Evolutionary conservation across 2,329 filamentous ascomycete species (phyloP), one percentile per base, ranked within the genome.

Genomic region (Pseudogymnoascus sp.): DNA sequence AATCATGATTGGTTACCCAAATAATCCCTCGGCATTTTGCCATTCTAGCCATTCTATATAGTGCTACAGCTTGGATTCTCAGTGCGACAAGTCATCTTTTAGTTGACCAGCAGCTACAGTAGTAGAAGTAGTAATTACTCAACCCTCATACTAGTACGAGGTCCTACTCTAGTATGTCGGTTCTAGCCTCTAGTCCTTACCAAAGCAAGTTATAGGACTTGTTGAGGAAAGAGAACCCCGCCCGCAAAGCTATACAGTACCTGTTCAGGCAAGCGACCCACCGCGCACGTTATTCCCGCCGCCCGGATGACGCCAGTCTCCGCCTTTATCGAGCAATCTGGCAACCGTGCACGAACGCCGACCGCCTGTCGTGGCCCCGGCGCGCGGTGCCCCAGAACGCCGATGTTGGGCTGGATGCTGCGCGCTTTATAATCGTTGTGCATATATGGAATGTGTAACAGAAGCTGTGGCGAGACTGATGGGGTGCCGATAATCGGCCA

Each of bases 231-330:
- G 47, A 54, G 47, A 54, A n/a, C 47, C 44, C 47, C 11, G 26
- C 47, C 9, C n/a, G 21, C 0, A 21, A 21, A 21, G 21, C 21
- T 21, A 21, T 50, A 8, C 17, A 54, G 17, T 54, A 33, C 47
- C 47, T 54, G 47, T 54, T 54, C 9, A 54, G 47, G 47, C 4
- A 47, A 47, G 47, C 33, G 47, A 54, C 29, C 47, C 44, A n/a
- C 11, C 47, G 9, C n/a, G 29, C 29, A 54, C 29, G 9, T 54
- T 54, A 33, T 54, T 31, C 47, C 47, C 29, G 29, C 9, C 9
- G 29, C n/a, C 47, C 47, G 47, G 47, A 54, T 54, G 47, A 54
- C 47, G 47, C 47, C 47, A 54, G 47, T 33, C 47, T 54, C 47
- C 47, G 47, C 29, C 47, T 21, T 54, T 33, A 33, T 54, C 47